Evolutionary conservation across 2,329 filamentous ascomycete genomes (phyloP), one percentile per base, ranked within the genome.

Genomic region (Aspergillus arachidicola): DNA sequence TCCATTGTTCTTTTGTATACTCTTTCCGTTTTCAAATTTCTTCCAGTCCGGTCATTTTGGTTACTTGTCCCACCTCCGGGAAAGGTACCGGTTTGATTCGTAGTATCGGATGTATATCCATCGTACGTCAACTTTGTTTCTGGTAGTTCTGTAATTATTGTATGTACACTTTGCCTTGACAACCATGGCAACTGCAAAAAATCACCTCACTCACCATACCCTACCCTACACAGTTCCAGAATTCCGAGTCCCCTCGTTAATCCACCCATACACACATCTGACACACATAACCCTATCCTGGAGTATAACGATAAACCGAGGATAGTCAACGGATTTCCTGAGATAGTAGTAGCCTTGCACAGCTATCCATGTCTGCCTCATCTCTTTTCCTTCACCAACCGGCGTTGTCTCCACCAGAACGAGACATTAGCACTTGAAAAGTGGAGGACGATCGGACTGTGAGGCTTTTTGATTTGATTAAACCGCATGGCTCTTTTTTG

Each of bases 381-480:
- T 38, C 46, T 21, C 21, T 14, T 3, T 34, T 59, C 57, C 41
- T 50, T 46, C 46, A 59, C 46, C 46, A 36, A 59, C 46, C 45
- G 32, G 30, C 16, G n/a, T 51, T 4, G 57, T 32, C 48, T 54
- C 58, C 48, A 60, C 48, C 16, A 11, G 12, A 43, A 53, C 32
- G 46, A 59, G 57, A 36, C 56, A 58, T 26, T 60, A 62, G 36
- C 38, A 51, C 45, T 56, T 32, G 16, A 38, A 34, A 58, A 57
- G 64, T 62, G 64, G 62, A 62, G 56, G 57, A 59, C 50, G 50
- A 63, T 62, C 61, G 59, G 59, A 26, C 58, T 58, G 54, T 56
- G 57, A 67, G 46, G 60, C 32, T 38, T 41, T 50, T 16, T 62
- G 65, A 62, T 66, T 62, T 58, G 54, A 61, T 50, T 61, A 50